Evolutionary conservation across 2,329 filamentous ascomycete genomes (phyloP), one percentile per base, ranked within the genome.

Genomic region (Graphium sp.): DNA sequence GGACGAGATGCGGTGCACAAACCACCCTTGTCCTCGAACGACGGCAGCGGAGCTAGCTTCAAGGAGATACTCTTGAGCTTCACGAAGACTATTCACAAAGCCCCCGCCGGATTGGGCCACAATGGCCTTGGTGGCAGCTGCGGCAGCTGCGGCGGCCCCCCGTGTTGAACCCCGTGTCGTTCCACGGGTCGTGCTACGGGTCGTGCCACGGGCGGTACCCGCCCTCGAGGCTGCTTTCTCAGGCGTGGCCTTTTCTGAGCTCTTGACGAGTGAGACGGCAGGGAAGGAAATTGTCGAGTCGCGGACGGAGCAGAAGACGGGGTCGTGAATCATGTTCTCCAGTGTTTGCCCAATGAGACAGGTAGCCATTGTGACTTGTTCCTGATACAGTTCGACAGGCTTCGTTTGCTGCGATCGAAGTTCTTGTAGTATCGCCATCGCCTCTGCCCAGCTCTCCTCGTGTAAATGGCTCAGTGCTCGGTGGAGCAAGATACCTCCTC

Each of bases 201-300:
- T 14, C 18, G 28, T 28, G 11, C 24, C 12, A 10, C 29, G 29
- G 19, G 27, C 24, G 16, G 24, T 29, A 11, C 26, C 43, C 39
- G 10, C 43, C 43, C 28, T 43, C 42, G 39, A 28, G n/a, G n/a
- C n/a, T n/a, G n/a, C 37, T 18, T 50, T 47, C 24, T 59, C 52
- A 8, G 47, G 40, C 17, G 41, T 38, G n/a, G 34, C 37, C 34
- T 53, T 55, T 19, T 62, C 62, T 16, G 52, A 41, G 17, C 17
- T 14, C 15, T 31, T 31, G 14, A 50, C 46, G 37, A 48, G 44
- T 15, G 55, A 54, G 21, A 87, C 59, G 0, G 81, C 74, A 2
- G 85, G 83, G 34, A 87, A 77, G 0, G 84, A 91, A 16, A 94
- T 74, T 0, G 84, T 93, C 1, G 89, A 94, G 42, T 98, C 89